phyloP scores from a whole-genome alignment of 345 rosid genomes.

The Citrus reticulata region DNA sequence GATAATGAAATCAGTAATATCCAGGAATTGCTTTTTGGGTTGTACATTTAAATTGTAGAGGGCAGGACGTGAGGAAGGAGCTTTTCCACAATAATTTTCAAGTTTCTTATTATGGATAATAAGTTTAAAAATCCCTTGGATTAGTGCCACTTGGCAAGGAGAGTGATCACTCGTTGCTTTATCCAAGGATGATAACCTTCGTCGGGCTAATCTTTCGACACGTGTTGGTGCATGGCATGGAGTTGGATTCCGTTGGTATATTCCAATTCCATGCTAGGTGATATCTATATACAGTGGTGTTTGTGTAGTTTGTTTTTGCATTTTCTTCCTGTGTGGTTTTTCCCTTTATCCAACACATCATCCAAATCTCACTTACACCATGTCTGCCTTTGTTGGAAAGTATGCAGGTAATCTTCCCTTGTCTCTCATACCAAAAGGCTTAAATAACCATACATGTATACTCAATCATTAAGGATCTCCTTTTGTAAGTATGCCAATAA shows the following conservation, averaged over 20 bases:
- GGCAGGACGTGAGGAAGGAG: conserved; percentile 14
- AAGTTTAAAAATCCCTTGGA: not conserved
- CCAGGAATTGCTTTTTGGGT: conserved; percentile 1
- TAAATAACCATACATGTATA: not conserved
- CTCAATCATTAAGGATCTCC: not conserved
- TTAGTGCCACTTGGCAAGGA: conserved; percentile 40
- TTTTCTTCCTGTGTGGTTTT: conserved; percentile 24
- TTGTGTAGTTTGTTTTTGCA: conserved; percentile 30
- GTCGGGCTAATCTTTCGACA: conserved; percentile 47
- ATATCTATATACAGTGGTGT: conserved; percentile 33
- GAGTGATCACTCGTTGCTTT: conserved; percentile 56
- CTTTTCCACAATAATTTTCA: conserved; percentile 18
- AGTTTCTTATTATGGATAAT: conserved; percentile 18
- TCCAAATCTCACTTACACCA: conserved; percentile 16
- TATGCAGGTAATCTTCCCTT: conserved; percentile 59
- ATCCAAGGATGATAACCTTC: conserved; percentile 66
- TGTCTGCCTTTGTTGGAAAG: conserved; percentile 91
- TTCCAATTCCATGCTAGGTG: conserved; percentile 24
- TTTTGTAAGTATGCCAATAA: not conserved
- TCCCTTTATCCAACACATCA: conserved; percentile 14
- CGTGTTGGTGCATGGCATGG: conserved; percentile 25
- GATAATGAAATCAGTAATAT: not conserved
- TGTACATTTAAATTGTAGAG: not conserved
- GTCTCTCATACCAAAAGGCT: not conserved
- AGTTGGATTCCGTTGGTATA: conserved; percentile 39